A percentile compares a stretch with the other conserved stretches of the same genome.
These are phyloP conservation scores for Lentinus brumalis DNA, from an alignment of 768 basidiomycete genomes.

Conservation along the genomic window DNA sequence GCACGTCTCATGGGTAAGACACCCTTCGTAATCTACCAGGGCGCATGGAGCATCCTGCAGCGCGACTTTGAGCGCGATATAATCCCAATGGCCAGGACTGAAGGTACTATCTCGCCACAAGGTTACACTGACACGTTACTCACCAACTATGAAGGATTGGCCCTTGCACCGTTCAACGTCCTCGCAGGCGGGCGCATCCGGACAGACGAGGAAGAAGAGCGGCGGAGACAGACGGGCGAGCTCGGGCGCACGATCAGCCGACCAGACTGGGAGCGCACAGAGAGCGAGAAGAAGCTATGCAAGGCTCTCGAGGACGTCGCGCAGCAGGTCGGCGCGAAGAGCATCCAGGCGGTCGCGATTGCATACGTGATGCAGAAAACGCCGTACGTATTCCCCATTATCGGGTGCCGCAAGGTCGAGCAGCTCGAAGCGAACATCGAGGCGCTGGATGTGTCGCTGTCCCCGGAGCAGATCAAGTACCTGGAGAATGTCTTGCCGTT, in stretches of 20 bases:
- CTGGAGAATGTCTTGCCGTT: conserved; percentile 47
- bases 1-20: conserved; percentile 41
- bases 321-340: conserved; percentile 43
- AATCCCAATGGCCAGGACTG: conserved; percentile 36
- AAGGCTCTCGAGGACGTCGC: conserved; percentile 54
- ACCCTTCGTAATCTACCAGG: conserved; percentile 37
- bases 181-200: conserved; percentile 24
- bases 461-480: conserved; percentile 44
- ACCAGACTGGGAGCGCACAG: conserved; percentile 47
- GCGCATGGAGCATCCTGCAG: conserved; percentile 36
- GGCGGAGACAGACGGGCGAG: conserved; percentile 28
- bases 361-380: conserved; percentile 58
- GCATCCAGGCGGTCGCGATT: conserved; percentile 42
- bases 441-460: conserved; percentile 48
- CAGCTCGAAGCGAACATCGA: conserved; percentile 52
- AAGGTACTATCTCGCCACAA: conserved; percentile 22
- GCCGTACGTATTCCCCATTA: conserved; percentile 41
- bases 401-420: conserved; percentile 55
- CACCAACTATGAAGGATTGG: conserved; percentile 21
- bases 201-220: conserved; percentile 27
- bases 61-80: conserved; percentile 44
- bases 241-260: conserved; percentile 34
- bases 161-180: conserved; percentile 28
- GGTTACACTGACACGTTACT: not conserved
- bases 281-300: conserved; percentile 44